These are phyloP conservation scores for Diplodia corticola DNA, from an alignment of 2,329 filamentous ascomycete species.

Conservation along the genomic window DNA sequence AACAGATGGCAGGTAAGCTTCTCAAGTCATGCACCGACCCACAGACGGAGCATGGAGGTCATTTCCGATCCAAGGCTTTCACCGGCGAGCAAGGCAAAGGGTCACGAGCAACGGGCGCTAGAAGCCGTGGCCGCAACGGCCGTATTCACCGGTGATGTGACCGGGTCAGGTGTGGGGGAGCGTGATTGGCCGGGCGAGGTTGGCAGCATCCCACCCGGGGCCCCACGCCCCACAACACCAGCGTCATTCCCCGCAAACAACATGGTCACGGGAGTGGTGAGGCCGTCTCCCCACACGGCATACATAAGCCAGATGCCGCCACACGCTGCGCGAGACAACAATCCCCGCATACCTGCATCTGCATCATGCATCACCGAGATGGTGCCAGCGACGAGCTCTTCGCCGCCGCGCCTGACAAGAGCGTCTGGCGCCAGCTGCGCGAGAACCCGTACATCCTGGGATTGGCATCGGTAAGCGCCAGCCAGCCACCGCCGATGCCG, in stretches of 20 bases:
- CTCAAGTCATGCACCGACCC: too few species aligned
- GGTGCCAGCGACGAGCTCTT: too few species aligned
- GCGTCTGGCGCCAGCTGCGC: neutral
- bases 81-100: neutral
- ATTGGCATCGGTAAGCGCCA: neutral
- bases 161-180: neutral
- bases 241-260: neutral
- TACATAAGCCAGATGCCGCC: neutral
- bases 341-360: too few species aligned
- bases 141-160: neutral
- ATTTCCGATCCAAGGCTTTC: neutral
- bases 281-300: neutral
- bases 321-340: neutral
- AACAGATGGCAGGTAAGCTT: too few species aligned
- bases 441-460: conserved; percentile 9
- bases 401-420: too few species aligned
- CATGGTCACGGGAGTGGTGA: neutral
- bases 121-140: neutral
- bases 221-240: neutral
- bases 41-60: too few species aligned
- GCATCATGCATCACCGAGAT: too few species aligned
- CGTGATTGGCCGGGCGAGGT: neutral
- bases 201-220: neutral
- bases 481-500: too few species aligned
- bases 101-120: neutral